Evolutionary conservation across 306 rosid genomes (phyloP), one percentile per base, ranked within the genome.

Genomic region (Sechiopsis laciniata): DNA sequence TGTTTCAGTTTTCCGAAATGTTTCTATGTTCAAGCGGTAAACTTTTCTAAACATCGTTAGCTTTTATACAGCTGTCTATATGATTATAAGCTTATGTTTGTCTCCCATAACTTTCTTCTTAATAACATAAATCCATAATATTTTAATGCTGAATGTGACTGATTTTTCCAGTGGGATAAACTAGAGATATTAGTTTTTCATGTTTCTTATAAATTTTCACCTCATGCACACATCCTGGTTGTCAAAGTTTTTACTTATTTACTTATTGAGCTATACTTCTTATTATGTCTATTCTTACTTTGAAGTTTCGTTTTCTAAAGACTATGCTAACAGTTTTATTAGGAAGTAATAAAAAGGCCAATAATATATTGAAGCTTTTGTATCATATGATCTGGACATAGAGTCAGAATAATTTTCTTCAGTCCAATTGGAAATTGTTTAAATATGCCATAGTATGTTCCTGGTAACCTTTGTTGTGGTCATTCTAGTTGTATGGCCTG

Each of bases 1-100:
- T 83, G 86, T 84, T 45, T 89, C 87, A 72, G 52, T 88, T 77
- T 92, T 87, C 74, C 81, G 84, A 19, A 80, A 93, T 66, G 75
- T 85, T 78, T 87, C 89, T 77, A 85, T 71, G 83, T 93, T 93
- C 81, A 86, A 64, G 80, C 86, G 96, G 98, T 90, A 79, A 78
- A 32, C 60, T 45, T 10, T 48, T 64, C 62, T 52, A 16, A 71
- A 29, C 74, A 61, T 14, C 2, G 26, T 17, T 64, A n/a, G 71
- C 22, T 65, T 62, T 65, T 26, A 8, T 65, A 29, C 26, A 17
- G 53, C 53, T 26, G 2, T 26, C 2, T 1, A 64, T 63, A 63
- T 63, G 22, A 2, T 24, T 13, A 24, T 24, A 58, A 32, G 6
- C 46, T 16, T 63, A 32, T 32, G 21, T 63, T 35, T 16, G 69